phyloP scores from a whole-genome alignment of 768 basidiomycete species.

The Lactifluus echinatus region DNA sequence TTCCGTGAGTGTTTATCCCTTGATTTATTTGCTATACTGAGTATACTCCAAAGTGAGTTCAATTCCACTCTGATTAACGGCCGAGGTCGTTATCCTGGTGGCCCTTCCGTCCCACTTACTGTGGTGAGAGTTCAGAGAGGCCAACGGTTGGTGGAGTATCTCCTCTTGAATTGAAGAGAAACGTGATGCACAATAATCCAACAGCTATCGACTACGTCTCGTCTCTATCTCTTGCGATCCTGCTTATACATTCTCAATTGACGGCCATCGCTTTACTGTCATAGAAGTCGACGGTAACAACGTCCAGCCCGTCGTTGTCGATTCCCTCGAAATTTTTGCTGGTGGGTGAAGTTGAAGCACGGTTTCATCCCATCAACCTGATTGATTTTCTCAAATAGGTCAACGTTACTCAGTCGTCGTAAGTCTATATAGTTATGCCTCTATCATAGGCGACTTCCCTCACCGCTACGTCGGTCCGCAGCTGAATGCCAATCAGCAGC shows the following conservation, averaged over 20 bases:
- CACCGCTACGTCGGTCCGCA: not conserved
- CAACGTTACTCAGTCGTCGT: constrained; percentile 19
- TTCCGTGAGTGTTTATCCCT: not conserved
- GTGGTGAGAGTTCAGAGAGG: constrained; percentile 10
- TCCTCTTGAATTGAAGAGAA: not conserved
- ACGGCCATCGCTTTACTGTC: constrained; percentile 14
- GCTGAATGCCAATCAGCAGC: constrained; percentile 11
- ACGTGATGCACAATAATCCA: too few species aligned
- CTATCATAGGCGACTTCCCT: not conserved
- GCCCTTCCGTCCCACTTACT: constrained; percentile 2
- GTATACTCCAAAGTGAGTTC: constrained; percentile 4
- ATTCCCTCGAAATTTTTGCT: constrained; percentile 11
- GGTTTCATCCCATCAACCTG: too few species aligned
- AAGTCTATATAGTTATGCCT: not conserved
- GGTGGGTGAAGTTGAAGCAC: not conserved
- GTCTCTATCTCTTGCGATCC: constrained; percentile 12
- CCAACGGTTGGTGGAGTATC: constrained; percentile 1
- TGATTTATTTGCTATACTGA: not conserved
- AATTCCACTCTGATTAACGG: constrained; percentile 20
- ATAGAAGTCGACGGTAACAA: constrained; percentile 21
- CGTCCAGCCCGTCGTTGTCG: constrained; percentile 7
- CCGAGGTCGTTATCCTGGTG: constrained; percentile 14
- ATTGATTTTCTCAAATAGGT: too few species aligned
- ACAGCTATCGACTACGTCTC: constrained; percentile 8
- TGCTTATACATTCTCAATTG: constrained; percentile 13